Evolutionary conservation across 495 filamentous ascomycete genomes (phyloP), one percentile per base, ranked within the genome.

Genomic region (Platismatia glauca): DNA sequence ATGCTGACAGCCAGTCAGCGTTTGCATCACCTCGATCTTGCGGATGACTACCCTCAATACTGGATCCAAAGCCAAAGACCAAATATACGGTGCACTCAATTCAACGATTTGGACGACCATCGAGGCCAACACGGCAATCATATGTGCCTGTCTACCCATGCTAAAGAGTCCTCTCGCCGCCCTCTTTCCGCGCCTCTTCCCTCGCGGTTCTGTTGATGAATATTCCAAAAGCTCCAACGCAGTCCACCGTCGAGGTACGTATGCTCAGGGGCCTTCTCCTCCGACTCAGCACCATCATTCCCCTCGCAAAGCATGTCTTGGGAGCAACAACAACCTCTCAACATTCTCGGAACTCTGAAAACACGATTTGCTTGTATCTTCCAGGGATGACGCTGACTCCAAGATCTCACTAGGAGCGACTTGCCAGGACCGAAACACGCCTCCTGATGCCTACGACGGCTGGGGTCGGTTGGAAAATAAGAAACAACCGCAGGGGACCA

Each of bases 61-160:
- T 34, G 65, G 65, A 13, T 70, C 68, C 38, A 66, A 67, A 50
- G 59, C 67, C 34, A 62, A 39, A 33, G 69, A 71, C 60, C 65
- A 66, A 46, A 70, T 68, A 38, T 68, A 69, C 58, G 69, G 70
- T 48, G 68, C 64, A 55, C 65, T 79, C 48, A 67, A 58, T 38
- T 76, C 74, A 8, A 74, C 73, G 4, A 71, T 77, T 60, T 81
- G 76, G 78, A 79, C 76, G 12, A 72, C 76, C 20, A 67, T 78
- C 50, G 78, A 81, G 60, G 59, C 71, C n/a, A 75, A 78, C 64
- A 62, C 75, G 15, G 76, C 72, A 33, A 75, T 79, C 58, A 75
- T 81, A 60, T 79, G 75, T 68, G 77, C 76, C 44, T 78, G 74
- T 60, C 70, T 81, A 11, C 79, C 78, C 22, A 68, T 75, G 48